phyloP scores from a whole-genome alignment of 2,329 filamentous ascomycete genomes.

The Ciborinia camelliae region DNA sequence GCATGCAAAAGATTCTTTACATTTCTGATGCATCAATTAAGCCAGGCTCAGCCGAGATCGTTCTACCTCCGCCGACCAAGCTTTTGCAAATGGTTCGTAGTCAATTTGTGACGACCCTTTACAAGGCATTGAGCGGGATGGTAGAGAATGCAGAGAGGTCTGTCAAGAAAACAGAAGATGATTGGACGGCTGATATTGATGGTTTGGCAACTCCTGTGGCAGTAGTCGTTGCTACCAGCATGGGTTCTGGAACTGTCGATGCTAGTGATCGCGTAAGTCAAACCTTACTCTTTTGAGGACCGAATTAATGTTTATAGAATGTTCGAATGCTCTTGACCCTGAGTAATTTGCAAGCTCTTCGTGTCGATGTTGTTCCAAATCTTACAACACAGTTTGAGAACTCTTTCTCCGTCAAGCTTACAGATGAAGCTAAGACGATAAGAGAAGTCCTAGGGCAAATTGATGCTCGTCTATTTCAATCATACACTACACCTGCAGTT shows the following conservation, averaged over 20 bases:
- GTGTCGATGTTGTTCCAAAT: conserved; percentile 76
- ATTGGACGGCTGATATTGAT: conserved; percentile 37
- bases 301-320: conserved; percentile 55
- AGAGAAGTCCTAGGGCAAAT: conserved; percentile 88
- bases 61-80: conserved; percentile 81
- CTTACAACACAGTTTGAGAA: conserved; percentile 93
- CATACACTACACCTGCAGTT: conserved; percentile 79
- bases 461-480: conserved; percentile 84
- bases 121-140: conserved; percentile 91
- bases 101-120: conserved; percentile 90
- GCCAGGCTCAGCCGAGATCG: conserved; percentile 69
- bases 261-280: conserved; percentile 49
- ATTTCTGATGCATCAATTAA: conserved; percentile 72
- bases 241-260: conserved; percentile 50
- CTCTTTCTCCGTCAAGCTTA: conserved; percentile 88
- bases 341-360: conserved; percentile 83
- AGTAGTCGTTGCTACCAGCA: conserved; percentile 39
- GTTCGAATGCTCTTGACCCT: conserved; percentile 91
- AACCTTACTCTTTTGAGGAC: not conserved
- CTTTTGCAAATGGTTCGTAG: conserved; percentile 84
- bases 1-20: conserved; percentile 95
- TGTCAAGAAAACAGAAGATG: conserved; percentile 51
- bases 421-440: conserved; percentile 89
- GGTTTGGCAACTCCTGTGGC: conserved; percentile 36
- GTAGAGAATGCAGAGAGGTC: conserved; percentile 90